phyloP scores from a whole-genome alignment of 306 rosid species.

The Ormosia semicastrata region DNA sequence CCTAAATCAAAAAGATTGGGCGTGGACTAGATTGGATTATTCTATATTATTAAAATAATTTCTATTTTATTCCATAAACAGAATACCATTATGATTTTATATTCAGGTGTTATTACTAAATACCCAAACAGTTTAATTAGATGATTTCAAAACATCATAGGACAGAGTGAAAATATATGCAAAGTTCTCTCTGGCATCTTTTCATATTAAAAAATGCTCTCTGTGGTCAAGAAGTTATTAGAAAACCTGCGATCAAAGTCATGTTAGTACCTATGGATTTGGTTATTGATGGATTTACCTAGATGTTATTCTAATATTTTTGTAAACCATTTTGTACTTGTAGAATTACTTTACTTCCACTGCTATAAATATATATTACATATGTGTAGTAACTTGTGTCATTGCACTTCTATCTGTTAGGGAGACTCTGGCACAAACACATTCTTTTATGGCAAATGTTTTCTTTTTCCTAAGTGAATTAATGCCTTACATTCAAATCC shows the following conservation, averaged over 20 bases:
- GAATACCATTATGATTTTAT: neutral
- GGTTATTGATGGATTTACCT: neutral
- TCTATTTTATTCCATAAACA: conserved; percentile 15
- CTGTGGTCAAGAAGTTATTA: neutral
- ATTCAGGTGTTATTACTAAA: neutral
- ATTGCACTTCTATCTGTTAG: neutral
- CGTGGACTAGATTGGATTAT: neutral
- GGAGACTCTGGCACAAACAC: neutral
- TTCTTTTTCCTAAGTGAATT: neutral
- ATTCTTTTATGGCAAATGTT: neutral
- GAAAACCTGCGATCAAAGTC: neutral
- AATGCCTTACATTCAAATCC: neutral
- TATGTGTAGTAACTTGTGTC: neutral
- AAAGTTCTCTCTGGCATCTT: neutral
- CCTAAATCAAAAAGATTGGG: neutral
- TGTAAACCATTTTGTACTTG: neutral
- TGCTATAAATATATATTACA: neutral
- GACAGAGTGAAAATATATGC: neutral
- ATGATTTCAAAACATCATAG: neutral
- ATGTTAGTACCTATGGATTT: neutral
- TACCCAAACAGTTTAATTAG: neutral
- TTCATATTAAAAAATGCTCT: neutral
- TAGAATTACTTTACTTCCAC: neutral
- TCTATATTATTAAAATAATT: neutral
- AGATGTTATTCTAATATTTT: neutral